Base-by-base conservation (phyloP, 306 rosid species). In the Vigna angularis region DNA sequence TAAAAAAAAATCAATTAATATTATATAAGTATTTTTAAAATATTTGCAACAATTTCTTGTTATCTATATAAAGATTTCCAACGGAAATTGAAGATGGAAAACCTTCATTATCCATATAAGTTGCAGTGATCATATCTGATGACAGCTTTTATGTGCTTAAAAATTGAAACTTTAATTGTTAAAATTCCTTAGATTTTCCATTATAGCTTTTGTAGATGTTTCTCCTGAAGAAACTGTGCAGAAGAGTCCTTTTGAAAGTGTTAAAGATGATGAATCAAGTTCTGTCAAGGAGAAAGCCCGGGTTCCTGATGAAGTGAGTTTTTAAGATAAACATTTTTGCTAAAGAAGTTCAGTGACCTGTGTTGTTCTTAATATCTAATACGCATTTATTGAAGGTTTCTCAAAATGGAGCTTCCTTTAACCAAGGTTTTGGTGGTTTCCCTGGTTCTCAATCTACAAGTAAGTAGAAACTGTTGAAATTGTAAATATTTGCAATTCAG, bases 161-260 rank as follows among this genome's bases (percentile, higher is more conserved):
- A 51, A 30, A 8, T 53, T 85, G 65, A 74, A 69, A 49, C 49
- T 26, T 16, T 58, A 63, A 36, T 17, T 68, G 47, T 53, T 57
- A 7, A 66, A 75, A 48, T 53, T 74, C 48, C 62, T 80, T 49
- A 85, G 58, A 63, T 48, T 79, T 57, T 83, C 13, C 56, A 34
- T 73, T 68, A 59, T 91, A 96, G 99, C 91, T 84, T 96, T 96
- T 86, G 98, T 91, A 78, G 99, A 96, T 81, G 93, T 96, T 76
- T 86, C 91, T 78, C 98, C 97, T 0, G 98, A 90, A 74, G 99
- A 91, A 87, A 86, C 90, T 24, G 83, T 61, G 69, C 87, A 77
- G 73, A 76, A 86, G 86, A 96, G 85, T 87, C 85, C 90, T 18
- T 93, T 91, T 74, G 93, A 90, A 85, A 91, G 86, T 85, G 70